Conservation (phyloP, 1,284 basidiomycete species). For the Xerocomus minutiporus region DNA sequence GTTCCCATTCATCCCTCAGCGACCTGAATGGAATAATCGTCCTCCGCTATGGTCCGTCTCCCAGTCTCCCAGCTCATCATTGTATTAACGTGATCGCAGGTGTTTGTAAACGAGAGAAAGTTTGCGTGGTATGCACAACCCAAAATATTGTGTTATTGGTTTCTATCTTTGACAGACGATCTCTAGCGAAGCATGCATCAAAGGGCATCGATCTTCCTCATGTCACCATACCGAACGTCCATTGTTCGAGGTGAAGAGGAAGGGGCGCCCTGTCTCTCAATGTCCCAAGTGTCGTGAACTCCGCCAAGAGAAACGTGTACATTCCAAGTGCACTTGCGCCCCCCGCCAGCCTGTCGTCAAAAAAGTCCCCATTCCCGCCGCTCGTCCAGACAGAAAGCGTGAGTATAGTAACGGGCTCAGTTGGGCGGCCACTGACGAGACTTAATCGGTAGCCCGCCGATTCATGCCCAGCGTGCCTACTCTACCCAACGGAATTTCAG, state of each 20-base stretch:
- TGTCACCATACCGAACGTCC: constrained; percentile 79
- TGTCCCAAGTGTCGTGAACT: constrained; percentile 75
- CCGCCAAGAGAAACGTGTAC: constrained; percentile 66
- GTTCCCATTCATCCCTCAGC: background rate
- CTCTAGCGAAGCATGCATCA: constrained; percentile 78
- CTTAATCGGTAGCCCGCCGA: constrained; percentile 40
- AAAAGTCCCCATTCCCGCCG: constrained; percentile 34
- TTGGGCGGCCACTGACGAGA: constrained; percentile 5
- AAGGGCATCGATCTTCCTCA: constrained; percentile 80
- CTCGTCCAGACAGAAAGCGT: constrained; percentile 51
- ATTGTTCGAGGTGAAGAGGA: constrained; percentile 83
- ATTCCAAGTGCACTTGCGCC: constrained; percentile 68
- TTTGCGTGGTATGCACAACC: constrained; percentile 62
- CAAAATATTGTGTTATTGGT: background rate
- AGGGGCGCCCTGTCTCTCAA: constrained; percentile 79
- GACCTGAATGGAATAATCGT: constrained; percentile 16
- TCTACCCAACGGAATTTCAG: constrained; percentile 59
- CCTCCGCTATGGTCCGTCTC: constrained; percentile 22
- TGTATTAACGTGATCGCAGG: constrained; percentile 35
- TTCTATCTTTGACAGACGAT: constrained; percentile 3
- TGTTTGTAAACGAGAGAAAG: constrained; percentile 77
- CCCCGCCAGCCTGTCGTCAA: constrained; percentile 37
- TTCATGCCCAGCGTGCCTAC: constrained; percentile 59
- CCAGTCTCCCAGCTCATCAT: background rate
- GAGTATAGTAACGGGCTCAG: constrained; percentile 20